Base-by-base conservation (phyloP, 176 grass and related monocot species). In the Canna indica region DNA sequence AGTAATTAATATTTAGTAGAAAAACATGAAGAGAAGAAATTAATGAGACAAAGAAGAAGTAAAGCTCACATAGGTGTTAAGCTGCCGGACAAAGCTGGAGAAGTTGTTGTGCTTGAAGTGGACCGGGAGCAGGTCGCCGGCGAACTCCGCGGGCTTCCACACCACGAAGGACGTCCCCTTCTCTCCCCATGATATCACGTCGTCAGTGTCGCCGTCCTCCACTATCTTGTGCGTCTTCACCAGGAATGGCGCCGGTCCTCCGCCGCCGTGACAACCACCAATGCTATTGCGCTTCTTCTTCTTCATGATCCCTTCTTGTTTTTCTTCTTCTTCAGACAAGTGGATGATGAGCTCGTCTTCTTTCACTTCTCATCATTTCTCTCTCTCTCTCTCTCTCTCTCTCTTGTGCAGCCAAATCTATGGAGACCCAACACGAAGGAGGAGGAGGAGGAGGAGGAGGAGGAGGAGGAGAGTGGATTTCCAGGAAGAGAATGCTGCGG, bases 51-150 rank as follows among this genome's bases (percentile, higher is more conserved):
- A 18, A 34, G 17, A 6, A 10, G 5, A 3, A 1, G 16, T 22
- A 63, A 4, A 78, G 77, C 91, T 85, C 75, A 96, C 91, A 52
- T 96, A 96, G 66, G 91, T 96, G 46, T 96, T 96, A 38, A 96
- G 88, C 53, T 96, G 91, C 39, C 91, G 83, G 71, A 96, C 84
- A 75, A 96, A 96, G 72, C 85, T 86, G 77, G 85, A 90, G 73
- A 95, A 88, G 75, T 95, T 86, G 59, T 81, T 81, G n/a, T n/a
- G n/a, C n/a, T n/a, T n/a, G n/a, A n/a, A n/a, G 81, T 88, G 78
- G 34, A 81, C 74, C 1, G 75, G 76, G 22, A 95, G 68, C 45
- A 87, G 72, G 57, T 91, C 88, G 15, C 80, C 79, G 44, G 90
- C 91, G 68, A 96, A 96, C 20, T 84, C 83, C 68, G 78, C 85